phyloP scores from a whole-genome alignment of 176 grass and related monocot genomes.

The Microstegium vimineum region DNA sequence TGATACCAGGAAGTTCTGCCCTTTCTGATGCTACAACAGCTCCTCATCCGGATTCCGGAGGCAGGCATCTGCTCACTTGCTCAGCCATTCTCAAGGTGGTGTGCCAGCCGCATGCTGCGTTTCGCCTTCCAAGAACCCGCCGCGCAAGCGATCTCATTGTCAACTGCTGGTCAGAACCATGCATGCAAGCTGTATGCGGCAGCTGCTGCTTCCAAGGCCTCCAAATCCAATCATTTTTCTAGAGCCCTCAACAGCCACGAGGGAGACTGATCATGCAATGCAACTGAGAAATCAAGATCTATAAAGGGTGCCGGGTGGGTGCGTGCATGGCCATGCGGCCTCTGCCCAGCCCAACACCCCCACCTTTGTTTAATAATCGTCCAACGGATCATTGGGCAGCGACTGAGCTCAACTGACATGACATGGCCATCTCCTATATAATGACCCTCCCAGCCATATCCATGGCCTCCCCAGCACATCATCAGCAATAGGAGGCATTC shows the following conservation, averaged over 20 bases:
- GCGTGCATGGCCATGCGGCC: constrained; percentile 22
- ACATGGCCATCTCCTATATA: constrained; percentile 36
- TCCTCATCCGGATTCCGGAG: background rate
- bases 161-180: constrained; percentile 32
- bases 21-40: constrained; percentile 16
- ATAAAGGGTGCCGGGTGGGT: constrained; percentile 28
- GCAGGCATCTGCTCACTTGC: background rate
- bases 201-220: constrained; percentile 20
- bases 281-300: constrained; percentile 47
- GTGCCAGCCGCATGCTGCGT: background rate
- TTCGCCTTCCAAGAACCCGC: constrained; percentile 51
- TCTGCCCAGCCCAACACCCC: constrained; percentile 19
- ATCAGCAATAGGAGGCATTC: background rate
- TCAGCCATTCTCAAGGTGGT: background rate
- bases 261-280: background rate
- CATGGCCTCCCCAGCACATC: constrained; percentile 4
- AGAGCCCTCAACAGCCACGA: constrained; percentile 34
- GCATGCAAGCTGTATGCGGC: background rate
- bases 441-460: constrained; percentile 11
- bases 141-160: constrained; percentile 8
- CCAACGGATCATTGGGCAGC: constrained; percentile 18
- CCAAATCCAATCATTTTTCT: constrained; percentile 17
- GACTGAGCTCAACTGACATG: constrained; percentile 15
- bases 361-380: background rate
- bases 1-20: background rate